phyloP scores from a whole-genome alignment of 176 grass and related monocot species.

The Bromus sterilis region DNA sequence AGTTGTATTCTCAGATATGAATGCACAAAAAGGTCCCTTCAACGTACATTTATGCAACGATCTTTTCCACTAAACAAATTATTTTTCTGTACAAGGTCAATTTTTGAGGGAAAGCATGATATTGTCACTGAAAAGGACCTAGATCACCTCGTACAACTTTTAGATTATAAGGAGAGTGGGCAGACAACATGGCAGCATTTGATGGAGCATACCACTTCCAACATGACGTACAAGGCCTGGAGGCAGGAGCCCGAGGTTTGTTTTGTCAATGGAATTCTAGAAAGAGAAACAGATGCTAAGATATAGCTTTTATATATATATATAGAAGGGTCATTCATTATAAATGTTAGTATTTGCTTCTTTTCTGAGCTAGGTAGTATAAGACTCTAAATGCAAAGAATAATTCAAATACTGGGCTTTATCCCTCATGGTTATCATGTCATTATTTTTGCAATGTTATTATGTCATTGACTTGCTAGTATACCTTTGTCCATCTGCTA shows the following conservation, averaged over 20 bases:
- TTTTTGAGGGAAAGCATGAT: slow-evolving; percentile 39
- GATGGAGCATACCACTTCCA: slow-evolving; percentile 84
- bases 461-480: not conserved
- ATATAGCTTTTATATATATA: not conserved
- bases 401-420: not conserved
- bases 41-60: not conserved
- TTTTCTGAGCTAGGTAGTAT: not conserved
- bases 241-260: slow-evolving; percentile 81
- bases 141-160: slow-evolving; percentile 75
- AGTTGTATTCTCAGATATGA: not conserved
- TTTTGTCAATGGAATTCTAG: not conserved
- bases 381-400: not conserved
- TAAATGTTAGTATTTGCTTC: not conserved
- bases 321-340: not conserved
- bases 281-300: not conserved
- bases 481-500: not conserved
- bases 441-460: not conserved
- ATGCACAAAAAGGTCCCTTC: not conserved
- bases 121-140: slow-evolving; percentile 73
- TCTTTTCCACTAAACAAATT: not conserved
- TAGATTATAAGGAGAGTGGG: slow-evolving; percentile 71
- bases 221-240: slow-evolving; percentile 98
- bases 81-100: slow-evolving; percentile 18
- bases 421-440: not conserved
- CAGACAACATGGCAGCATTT: slow-evolving; percentile 73